Evolutionary conservation across 768 basidiomycete species (phyloP).

Genomic region (Kwoniella dejecticola): DNA sequence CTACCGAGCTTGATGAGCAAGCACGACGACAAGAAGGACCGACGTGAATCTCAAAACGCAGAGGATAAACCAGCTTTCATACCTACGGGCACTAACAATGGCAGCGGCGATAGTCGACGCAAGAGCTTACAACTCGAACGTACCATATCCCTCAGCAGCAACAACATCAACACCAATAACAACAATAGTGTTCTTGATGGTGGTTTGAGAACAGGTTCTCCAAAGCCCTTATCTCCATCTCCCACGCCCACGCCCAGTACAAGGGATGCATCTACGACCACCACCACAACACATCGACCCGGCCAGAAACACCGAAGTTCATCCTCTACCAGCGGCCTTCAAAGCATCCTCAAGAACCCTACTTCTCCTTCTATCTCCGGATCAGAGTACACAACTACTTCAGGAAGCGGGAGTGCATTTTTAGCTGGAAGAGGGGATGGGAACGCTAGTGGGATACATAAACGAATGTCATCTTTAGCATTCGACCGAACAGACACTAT

Average conservation of each 20-base stretch:
- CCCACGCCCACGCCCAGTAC: background rate
- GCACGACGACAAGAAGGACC: slow-evolving; percentile 9
- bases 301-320: background rate
- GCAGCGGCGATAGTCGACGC: background rate
- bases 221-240: background rate
- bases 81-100: background rate
- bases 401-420: slow-evolving; percentile 1
- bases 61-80: slow-evolving; percentile 13
- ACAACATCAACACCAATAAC: too few relatives aligned
- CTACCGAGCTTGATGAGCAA: slow-evolving; percentile 23
- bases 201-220: background rate
- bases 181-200: background rate
- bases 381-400: slow-evolving; percentile 24
- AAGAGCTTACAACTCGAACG: background rate
- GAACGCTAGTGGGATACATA: slow-evolving; percentile 17
- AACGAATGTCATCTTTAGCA: slow-evolving; percentile 24
- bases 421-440: too few relatives aligned
- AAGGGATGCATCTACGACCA: too few relatives aligned
- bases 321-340: slow-evolving; percentile 7
- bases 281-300: too few relatives aligned
- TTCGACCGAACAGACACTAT: slow-evolving; percentile 37
- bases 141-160: background rate
- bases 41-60: slow-evolving; percentile 1
- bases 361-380: slow-evolving; percentile 10
- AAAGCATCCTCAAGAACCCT: slow-evolving; percentile 15